A percentile compares a stretch with the other conserved stretches of the same genome.
phyloP scores from a whole-genome alignment of 306 rosid genomes.

The Rubus idaeus region DNA sequence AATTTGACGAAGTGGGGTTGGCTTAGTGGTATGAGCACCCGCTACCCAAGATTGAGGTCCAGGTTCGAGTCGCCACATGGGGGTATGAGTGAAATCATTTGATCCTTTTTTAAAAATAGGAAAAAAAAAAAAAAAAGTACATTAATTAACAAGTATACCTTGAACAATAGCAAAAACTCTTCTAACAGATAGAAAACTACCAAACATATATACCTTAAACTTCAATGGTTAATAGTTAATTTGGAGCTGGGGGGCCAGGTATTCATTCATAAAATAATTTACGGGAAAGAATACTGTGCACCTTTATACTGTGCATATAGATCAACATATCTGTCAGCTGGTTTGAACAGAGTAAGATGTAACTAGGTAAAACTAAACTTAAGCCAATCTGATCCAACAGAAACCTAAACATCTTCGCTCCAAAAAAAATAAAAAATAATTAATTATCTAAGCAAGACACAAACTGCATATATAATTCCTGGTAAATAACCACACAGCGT shows the following conservation, averaged over 20 bases:
- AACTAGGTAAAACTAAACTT: not conserved
- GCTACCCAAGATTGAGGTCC: too few species aligned
- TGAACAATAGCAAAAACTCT: too few species aligned
- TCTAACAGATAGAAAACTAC: not conserved
- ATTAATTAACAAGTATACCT: too few species aligned
- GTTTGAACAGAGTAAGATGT: not conserved
- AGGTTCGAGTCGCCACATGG: too few species aligned
- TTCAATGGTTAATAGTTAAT: not conserved
- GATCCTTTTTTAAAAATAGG: too few species aligned
- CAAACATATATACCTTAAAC: not conserved
- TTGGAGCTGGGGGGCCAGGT: not conserved
- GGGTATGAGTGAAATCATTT: too few species aligned
- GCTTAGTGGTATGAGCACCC: too few species aligned
- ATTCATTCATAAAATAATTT: not conserved
- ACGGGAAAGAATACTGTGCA: too few species aligned
- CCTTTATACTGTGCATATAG: not conserved
- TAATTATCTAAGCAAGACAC: conserved; percentile 18
- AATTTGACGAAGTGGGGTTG: too few species aligned
- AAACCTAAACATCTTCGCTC: not conserved
- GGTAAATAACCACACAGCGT: conserved; percentile 42
- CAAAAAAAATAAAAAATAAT: not conserved
- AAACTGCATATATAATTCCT: conserved; percentile 44
- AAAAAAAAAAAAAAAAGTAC: too few species aligned
- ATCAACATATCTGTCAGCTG: not conserved
- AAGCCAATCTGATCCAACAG: not conserved